phyloP scores from a whole-genome alignment of 176 grass and related monocot species.

The Aegilops tauschii region DNA sequence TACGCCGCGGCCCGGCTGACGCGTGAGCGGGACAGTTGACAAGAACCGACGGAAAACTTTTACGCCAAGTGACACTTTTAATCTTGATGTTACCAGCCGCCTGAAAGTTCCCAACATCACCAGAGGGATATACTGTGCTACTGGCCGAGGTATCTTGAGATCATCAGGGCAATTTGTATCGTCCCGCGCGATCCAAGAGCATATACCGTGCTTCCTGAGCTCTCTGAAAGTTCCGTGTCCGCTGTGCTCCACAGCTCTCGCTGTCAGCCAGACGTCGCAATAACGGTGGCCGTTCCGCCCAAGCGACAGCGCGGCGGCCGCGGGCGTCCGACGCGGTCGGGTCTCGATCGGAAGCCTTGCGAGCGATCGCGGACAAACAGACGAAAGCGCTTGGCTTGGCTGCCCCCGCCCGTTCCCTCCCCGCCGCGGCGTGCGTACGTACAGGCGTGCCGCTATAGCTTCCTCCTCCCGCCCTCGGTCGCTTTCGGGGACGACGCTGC shows the following conservation, averaged over 20 bases:
- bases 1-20: background rate
- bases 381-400: slow-evolving; percentile 22
- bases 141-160: background rate
- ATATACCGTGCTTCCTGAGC: background rate
- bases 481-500: background rate
- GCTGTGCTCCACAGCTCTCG: background rate
- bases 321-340: background rate
- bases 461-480: background rate
- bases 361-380: slow-evolving; percentile 1
- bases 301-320: background rate
- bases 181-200: background rate
- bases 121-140: too few relatives aligned
- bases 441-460: background rate
- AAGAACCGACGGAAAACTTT: background rate
- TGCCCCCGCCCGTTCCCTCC: slow-evolving; percentile 35
- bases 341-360: background rate
- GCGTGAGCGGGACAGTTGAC: background rate
- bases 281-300: background rate
- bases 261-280: background rate
- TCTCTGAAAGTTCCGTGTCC: too few relatives aligned
- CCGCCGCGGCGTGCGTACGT: slow-evolving; percentile 12
- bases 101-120: background rate
- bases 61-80: background rate
- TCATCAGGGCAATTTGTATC: background rate
- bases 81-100: background rate